Percentiles rank a stretch among this genome's conserved stretches.
phyloP scores from a whole-genome alignment of 106 monocot species.

The Apostasia ramifera region DNA sequence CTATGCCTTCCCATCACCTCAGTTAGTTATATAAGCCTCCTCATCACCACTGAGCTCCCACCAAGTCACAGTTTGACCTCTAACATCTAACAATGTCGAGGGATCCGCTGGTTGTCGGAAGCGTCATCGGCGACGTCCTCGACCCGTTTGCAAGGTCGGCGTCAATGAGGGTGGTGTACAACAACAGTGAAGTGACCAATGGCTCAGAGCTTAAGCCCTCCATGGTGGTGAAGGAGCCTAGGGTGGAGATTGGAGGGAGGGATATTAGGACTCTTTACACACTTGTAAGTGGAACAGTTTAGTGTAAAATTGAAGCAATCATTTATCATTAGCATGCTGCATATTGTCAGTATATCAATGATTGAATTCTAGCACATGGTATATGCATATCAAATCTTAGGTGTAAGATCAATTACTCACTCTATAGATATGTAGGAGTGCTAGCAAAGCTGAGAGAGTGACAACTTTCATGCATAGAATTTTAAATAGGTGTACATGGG shows the following conservation, averaged over 20 bases:
- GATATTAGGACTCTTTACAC: conserved; percentile 49
- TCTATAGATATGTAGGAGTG: no score
- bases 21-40: neutral
- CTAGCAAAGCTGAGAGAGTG: no score
- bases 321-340: neutral
- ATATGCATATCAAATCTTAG: no score
- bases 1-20: neutral
- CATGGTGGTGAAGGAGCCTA: conserved; percentile 34
- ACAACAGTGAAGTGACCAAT: conserved; percentile 57
- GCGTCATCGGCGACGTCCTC: conserved; percentile 62
- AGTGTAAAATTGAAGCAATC: neutral
- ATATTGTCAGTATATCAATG: neutral
- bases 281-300: conserved; percentile 36
- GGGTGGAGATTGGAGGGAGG: conserved; percentile 44
- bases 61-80: neutral
- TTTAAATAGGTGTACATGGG: no score
- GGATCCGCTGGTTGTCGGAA: conserved; percentile 66
- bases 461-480: no score
- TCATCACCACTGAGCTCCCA: neutral
- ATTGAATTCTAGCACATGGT: no score
- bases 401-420: neutral
- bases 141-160: conserved; percentile 54
- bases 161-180: conserved; percentile 38
- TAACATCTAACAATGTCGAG: conserved; percentile 25
- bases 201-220: conserved; percentile 64